These are phyloP conservation scores for Aschersonia sp. DNA, from an alignment of 2,329 filamentous ascomycete genomes.

Conservation along the genomic window DNA sequence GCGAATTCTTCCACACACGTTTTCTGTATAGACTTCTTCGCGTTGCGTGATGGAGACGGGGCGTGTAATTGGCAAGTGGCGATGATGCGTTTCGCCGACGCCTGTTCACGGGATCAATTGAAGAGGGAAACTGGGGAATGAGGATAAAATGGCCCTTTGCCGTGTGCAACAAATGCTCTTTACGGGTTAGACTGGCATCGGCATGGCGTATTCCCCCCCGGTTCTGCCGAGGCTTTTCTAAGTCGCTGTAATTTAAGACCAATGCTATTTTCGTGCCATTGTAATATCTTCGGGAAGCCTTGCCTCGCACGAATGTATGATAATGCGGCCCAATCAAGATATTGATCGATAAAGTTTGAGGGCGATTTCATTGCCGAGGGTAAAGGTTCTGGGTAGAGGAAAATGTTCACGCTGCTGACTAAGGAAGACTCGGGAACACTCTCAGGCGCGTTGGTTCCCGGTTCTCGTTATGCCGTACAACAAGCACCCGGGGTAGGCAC, in stretches of 20 bases:
- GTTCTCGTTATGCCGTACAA: no score
- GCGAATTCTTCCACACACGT: slow-evolving; percentile 16
- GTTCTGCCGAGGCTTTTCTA: slow-evolving; percentile 32
- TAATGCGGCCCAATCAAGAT: neutral
- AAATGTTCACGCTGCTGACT: slow-evolving; percentile 2
- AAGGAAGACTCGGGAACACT: neutral
- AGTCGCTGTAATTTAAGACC: slow-evolving; percentile 50
- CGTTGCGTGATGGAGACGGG: slow-evolving; percentile 14
- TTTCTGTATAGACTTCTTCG: slow-evolving; percentile 26
- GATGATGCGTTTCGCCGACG: slow-evolving; percentile 17
- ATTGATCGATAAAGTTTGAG: neutral
- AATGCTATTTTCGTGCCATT: slow-evolving; percentile 26
- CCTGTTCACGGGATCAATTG: slow-evolving; percentile 23
- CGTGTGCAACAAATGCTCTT: slow-evolving; percentile 26
- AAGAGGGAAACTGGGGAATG: slow-evolving; percentile 27
- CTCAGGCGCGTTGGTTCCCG: no score
- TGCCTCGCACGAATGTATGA: neutral
- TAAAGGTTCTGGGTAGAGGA: neutral
- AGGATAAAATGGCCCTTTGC: slow-evolving; percentile 18
- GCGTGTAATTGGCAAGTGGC: slow-evolving; percentile 16
- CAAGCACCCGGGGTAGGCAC: no score
- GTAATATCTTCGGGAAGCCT: neutral
- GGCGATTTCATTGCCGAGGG: neutral
- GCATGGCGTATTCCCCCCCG: slow-evolving; percentile 30
- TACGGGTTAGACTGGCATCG: slow-evolving; percentile 34